phyloP scores from a whole-genome alignment of 306 rosid species.

The Bauhinia variegata region DNA sequence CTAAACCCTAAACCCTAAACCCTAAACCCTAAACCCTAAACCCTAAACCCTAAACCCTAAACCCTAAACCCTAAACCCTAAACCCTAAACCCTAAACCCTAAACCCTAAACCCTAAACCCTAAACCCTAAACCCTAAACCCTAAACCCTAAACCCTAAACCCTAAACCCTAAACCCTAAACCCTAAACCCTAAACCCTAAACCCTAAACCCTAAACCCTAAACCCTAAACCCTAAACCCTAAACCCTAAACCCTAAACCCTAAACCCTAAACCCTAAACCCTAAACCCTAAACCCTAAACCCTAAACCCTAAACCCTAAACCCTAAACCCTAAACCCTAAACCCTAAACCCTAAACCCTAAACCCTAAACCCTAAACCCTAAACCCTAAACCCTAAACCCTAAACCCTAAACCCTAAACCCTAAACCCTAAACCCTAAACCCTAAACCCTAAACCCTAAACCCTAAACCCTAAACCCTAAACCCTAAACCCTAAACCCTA shows the following conservation, averaged over 20 bases:
- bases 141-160: conserved; percentile 29
- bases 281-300: conserved; percentile 35
- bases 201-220: conserved; percentile 36
- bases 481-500: conserved; percentile 27
- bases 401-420: conserved; percentile 16
- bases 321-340: conserved; percentile 31
- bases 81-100: conserved; percentile 31
- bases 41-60: conserved; percentile 20
- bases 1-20: conserved; percentile 19
- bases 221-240: conserved; percentile 38
- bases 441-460: conserved; percentile 4
- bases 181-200: conserved; percentile 40
- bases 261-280: conserved; percentile 27
- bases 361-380: conserved; percentile 13
- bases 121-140: conserved; percentile 29
- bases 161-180: conserved; percentile 26
- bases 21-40: conserved; percentile 7
- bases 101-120: conserved; percentile 30
- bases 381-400: conserved; percentile 19
- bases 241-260: conserved; percentile 24
- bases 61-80: conserved; percentile 22
- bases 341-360: no score
- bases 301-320: no score
- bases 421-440: conserved; percentile 16
- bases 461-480: conserved; percentile 28